A percentile compares a stretch with the other conserved stretches of the same genome.
These are phyloP conservation scores for Nakazawaea populi DNA, from an alignment of 805 yeast genomes.

Conservation along the genomic window DNA sequence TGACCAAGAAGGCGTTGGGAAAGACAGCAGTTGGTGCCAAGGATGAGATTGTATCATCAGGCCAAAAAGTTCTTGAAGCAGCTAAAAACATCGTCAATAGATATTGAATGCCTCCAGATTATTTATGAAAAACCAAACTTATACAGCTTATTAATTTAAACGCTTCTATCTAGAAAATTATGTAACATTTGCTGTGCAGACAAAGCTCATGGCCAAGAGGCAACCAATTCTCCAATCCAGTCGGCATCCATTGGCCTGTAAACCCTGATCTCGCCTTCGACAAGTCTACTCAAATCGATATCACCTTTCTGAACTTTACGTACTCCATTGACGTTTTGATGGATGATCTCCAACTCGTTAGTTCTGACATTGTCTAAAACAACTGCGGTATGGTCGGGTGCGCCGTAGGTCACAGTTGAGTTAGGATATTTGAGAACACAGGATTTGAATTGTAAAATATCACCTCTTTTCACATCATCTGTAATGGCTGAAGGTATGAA, in stretches of 20 bases:
- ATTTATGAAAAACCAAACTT: too few relatives aligned
- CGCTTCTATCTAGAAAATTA: too few relatives aligned
- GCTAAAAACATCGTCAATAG: slow-evolving; percentile 6
- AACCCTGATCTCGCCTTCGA: slow-evolving; percentile 36
- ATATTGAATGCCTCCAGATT: not conserved
- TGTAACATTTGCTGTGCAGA: too few relatives aligned
- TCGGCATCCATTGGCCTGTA: slow-evolving; percentile 42
- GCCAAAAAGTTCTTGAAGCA: slow-evolving; percentile 3
- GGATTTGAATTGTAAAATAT: slow-evolving; percentile 42
- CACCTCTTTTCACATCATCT: slow-evolving; percentile 48
- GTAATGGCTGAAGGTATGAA: slow-evolving; percentile 20
- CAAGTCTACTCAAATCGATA: slow-evolving; percentile 29
- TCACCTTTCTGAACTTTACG: slow-evolving; percentile 34
- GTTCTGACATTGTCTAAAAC: slow-evolving; percentile 28
- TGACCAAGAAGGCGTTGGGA: slow-evolving; percentile 51
- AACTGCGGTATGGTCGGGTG: slow-evolving; percentile 48
- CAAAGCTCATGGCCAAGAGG: slow-evolving; percentile 14
- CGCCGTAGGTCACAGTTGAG: slow-evolving; percentile 34
- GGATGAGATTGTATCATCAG: not conserved
- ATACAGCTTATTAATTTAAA: too few relatives aligned
- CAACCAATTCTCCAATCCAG: slow-evolving; percentile 34
- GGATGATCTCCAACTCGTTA: slow-evolving; percentile 25
- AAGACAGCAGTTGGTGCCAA: slow-evolving; percentile 15
- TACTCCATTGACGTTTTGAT: slow-evolving; percentile 43
- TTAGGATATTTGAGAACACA: slow-evolving; percentile 33